Base-by-base conservation (phyloP, 2,329 filamentous ascomycete species). In the Trichoderma arundinaceum region DNA sequence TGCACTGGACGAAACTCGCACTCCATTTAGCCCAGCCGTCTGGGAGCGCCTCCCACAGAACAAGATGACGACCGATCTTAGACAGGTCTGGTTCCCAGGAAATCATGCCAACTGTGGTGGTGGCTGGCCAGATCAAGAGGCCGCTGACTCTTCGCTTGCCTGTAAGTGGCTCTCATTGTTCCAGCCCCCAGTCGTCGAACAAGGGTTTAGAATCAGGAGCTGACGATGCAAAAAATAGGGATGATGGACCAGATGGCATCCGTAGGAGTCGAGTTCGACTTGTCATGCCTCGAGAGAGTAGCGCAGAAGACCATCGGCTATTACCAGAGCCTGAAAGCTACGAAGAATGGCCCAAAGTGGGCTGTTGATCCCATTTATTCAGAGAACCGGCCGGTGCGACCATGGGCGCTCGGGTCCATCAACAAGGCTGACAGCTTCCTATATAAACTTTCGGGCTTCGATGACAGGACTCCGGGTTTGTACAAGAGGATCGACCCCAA, bases 101-200 rank as follows among this genome's bases (percentile, higher is more conserved):
- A 86, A 84, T 57, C 90, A 93, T 72, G 86, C 82, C 10, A 90
- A 92, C 70, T 86, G 90, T 53, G 90, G 90, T 4, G 90, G 90
- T 38, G 89, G 90, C 2, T 90, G 85, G 85, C 73, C 76, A 5
- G 83, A 85, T 54, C 79, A 84, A 67, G 81, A 81, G 51, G 76
- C 80, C 19, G 74, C 79, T 3, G 77, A 81, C 60, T 73, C 75
- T 15, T 76, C 75, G 22, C 72, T 81, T 53, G 74, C 77, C 17
- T 81, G 79, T 80, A 70, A 69, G 78, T 71, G n/a, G 13, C 13
- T 48, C 9, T 48, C 9, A 32, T 19, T 15, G 1, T 4, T 2
- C 33, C 10, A 17, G 4, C 19, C 43, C 33, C 63, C 53, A 48
- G 12, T 15, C 44, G 7, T 1, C 4, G 10, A 39, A 10, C n/a